Conservation (phyloP, 1,139 yeast genomes). For the Sugiyamaella sp. region DNA sequence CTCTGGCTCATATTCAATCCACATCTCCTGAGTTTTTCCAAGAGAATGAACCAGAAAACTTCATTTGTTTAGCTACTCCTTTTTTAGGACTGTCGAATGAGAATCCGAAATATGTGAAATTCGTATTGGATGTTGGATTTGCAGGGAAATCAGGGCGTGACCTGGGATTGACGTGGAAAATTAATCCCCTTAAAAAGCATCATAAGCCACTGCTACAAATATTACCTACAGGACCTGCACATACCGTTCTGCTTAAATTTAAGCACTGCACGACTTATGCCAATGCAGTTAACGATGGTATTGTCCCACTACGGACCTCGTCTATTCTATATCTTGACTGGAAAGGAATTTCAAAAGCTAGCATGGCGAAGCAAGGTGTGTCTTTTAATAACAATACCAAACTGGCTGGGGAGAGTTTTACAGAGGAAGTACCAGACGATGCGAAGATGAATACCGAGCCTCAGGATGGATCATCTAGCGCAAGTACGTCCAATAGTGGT, state of each 20-base stretch:
- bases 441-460: not conserved
- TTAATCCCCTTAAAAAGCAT: constrained; percentile 35
- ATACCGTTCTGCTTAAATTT: constrained; percentile 63
- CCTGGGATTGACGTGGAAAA: constrained; percentile 61
- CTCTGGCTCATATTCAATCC: constrained; percentile 76
- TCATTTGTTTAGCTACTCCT: constrained; percentile 86
- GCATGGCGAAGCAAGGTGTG: constrained; percentile 46
- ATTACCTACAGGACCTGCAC: constrained; percentile 83
- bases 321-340: constrained; percentile 79
- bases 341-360: constrained; percentile 59
- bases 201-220: constrained; percentile 66
- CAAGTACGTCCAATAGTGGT: not conserved
- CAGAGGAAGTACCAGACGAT: constrained; percentile 16
- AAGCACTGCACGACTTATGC: constrained; percentile 74
- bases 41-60: constrained; percentile 71
- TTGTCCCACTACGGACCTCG: constrained; percentile 89
- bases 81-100: constrained; percentile 82
- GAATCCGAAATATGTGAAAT: constrained; percentile 83
- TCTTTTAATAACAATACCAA: constrained; percentile 3
- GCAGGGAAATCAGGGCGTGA: constrained; percentile 96
- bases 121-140: constrained; percentile 83
- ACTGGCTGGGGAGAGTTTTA: constrained; percentile 11
- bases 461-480: not conserved
- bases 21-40: constrained; percentile 75
- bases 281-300: constrained; percentile 84